phyloP scores from a whole-genome alignment of 2,329 filamentous ascomycete genomes.

The Beauveria varroae region DNA sequence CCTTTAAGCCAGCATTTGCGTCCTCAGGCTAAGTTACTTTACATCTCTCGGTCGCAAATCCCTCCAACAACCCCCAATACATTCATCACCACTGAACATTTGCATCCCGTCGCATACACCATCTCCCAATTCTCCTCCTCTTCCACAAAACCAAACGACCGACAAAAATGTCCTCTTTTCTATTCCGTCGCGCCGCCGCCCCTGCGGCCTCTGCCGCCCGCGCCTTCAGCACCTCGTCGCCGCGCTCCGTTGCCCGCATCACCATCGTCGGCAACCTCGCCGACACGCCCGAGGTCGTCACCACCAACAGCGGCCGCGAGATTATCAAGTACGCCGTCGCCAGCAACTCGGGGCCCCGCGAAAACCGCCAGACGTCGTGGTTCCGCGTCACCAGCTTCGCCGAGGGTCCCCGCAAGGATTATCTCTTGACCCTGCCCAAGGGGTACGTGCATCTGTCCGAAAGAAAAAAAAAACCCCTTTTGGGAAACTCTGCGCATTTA shows the following conservation, averaged over 20 bases:
- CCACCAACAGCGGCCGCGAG: conserved; percentile 64
- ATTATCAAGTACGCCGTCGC: conserved; percentile 72
- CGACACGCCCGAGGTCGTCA: conserved; percentile 65
- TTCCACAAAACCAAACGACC: conserved; percentile 8
- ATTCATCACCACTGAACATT: neutral
- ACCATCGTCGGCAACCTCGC: conserved; percentile 81
- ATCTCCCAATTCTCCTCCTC: neutral
- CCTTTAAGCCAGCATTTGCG: neutral
- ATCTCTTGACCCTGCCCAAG: conserved; percentile 67
- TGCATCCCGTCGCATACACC: conserved; percentile 5
- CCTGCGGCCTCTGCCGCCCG: conserved; percentile 46
- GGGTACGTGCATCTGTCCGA: conserved; percentile 53
- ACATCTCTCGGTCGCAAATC: neutral
- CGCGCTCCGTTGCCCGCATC: conserved; percentile 66
- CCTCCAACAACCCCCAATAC: neutral
- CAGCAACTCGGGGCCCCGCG: conserved; percentile 55
- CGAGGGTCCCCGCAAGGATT: conserved; percentile 64
- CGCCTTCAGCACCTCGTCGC: conserved; percentile 67
- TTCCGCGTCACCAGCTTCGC: conserved; percentile 73
- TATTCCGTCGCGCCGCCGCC: conserved; percentile 45
- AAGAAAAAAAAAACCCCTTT: neutral
- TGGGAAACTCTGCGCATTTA: neutral
- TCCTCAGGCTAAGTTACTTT: neutral
- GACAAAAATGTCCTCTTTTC: conserved; percentile 36
- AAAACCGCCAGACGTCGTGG: conserved; percentile 76